These are phyloP conservation scores for Paraleonurus japonicus DNA, from an alignment of 257 asterid species.

Conservation along the genomic window DNA sequence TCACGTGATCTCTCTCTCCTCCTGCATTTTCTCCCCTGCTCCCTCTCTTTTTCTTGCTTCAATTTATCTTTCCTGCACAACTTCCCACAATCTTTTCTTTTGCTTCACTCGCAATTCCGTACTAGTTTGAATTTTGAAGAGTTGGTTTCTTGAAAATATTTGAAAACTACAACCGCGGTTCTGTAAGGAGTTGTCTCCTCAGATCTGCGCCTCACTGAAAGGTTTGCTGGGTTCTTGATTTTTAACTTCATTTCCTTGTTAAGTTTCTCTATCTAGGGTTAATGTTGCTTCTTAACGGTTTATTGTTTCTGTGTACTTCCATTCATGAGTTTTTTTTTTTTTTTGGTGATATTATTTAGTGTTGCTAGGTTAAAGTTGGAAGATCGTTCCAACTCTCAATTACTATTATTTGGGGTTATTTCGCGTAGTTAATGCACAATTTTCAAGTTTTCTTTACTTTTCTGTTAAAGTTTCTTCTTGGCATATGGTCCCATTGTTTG, in stretches of 20 bases:
- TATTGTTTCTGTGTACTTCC: neutral
- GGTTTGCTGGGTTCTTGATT: slow-evolving; percentile 22
- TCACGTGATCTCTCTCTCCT: slow-evolving; percentile 61
- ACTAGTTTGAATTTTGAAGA: slow-evolving; percentile 14
- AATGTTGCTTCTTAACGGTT: neutral
- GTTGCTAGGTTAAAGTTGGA: slow-evolving; percentile 13
- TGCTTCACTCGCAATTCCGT: slow-evolving; percentile 14
- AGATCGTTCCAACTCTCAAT: neutral
- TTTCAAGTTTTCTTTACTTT: neutral
- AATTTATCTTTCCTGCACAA: slow-evolving; percentile 16
- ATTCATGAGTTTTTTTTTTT: neutral
- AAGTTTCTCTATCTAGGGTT: neutral
- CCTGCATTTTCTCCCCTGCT: neutral
- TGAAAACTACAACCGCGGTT: slow-evolving; percentile 17
- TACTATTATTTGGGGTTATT: neutral
- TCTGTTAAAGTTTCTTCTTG: slow-evolving; percentile 13
- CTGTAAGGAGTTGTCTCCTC: slow-evolving; percentile 24
- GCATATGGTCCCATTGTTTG: neutral
- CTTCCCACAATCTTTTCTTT: slow-evolving; percentile 29
- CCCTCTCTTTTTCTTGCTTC: slow-evolving; percentile 29
- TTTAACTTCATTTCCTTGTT: neutral
- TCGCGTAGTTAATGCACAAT: neutral
- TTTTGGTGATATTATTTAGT: neutral
- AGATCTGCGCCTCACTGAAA: slow-evolving; percentile 31
- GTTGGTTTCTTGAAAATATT: slow-evolving; percentile 4